These are phyloP conservation scores for Sclerotinia glacialis DNA, from an alignment of 2,329 filamentous ascomycete species.

Conservation along the genomic window DNA sequence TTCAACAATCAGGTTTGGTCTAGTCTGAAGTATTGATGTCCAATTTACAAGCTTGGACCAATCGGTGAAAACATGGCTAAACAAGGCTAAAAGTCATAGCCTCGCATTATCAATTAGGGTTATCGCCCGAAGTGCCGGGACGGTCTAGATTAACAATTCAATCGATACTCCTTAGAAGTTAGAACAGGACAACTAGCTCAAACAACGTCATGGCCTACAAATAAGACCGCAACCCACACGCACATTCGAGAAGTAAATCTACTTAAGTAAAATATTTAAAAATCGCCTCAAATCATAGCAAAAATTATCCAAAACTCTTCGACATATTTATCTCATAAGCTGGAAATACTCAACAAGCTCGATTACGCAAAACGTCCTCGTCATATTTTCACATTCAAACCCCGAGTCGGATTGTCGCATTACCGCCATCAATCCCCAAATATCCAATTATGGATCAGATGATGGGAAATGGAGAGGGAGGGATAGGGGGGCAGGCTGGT, in stretches of 20 bases:
- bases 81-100: slow-evolving; percentile 7
- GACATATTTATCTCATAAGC: not conserved
- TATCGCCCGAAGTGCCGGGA: not conserved
- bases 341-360: not conserved
- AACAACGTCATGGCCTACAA: slow-evolving; percentile 2
- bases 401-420: slow-evolving; percentile 4
- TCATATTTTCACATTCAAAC: not conserved
- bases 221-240: slow-evolving; percentile 3
- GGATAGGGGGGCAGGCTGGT: slow-evolving; percentile 52
- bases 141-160: not conserved
- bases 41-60: slow-evolving; percentile 11
- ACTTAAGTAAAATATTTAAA: not conserved
- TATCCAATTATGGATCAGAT: slow-evolving; percentile 38
- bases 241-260: not conserved
- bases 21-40: not conserved
- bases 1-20: not conserved
- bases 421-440: not conserved
- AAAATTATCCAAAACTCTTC: not conserved
- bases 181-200: slow-evolving; percentile 22
- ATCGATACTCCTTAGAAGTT: not conserved
- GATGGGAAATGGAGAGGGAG: slow-evolving; percentile 39
- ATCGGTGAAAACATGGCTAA: not conserved
- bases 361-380: not conserved
- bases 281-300: not conserved
- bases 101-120: not conserved